A percentile compares a stretch with the other conserved stretches of the same genome.
phyloP scores from a whole-genome alignment of 169 alveolate genomes.

The Babesia microti region DNA sequence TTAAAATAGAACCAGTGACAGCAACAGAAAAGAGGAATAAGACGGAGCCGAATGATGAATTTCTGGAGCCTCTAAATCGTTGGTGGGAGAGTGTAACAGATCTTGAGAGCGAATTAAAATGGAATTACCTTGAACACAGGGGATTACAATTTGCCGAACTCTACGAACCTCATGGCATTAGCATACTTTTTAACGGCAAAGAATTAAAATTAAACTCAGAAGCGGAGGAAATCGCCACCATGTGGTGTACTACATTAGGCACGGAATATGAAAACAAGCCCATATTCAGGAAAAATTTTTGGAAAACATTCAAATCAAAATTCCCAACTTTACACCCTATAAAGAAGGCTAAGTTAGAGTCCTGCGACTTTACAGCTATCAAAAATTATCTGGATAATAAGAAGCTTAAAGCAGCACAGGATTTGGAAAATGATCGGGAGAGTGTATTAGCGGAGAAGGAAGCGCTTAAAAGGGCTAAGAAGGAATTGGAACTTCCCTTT shows the following conservation, averaged over 20 bases:
- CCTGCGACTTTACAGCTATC: conserved; percentile 81
- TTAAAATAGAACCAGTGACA: neutral
- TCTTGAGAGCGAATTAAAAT: conserved; percentile 52
- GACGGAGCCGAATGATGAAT: conserved; percentile 32
- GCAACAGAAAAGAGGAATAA: neutral
- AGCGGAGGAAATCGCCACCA: conserved; percentile 94
- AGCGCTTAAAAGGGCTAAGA: conserved; percentile 58
- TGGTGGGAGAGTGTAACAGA: conserved; percentile 74
- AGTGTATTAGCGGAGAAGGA: conserved; percentile 62
- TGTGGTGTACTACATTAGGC: conserved; percentile 84
- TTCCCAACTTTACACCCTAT: conserved; percentile 46
- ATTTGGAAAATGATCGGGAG: conserved; percentile 52
- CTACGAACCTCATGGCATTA: conserved; percentile 70
- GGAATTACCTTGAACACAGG: conserved; percentile 80
- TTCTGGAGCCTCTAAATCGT: conserved; percentile 67
- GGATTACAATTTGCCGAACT: conserved; percentile 81
- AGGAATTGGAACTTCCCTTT: conserved; percentile 64
- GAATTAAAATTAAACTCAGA: conserved; percentile 77
- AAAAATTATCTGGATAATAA: conserved; percentile 67
- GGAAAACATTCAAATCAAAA: conserved; percentile 64
- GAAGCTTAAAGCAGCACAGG: conserved; percentile 60
- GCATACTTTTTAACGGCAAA: conserved; percentile 76
- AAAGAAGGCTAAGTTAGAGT: conserved; percentile 47
- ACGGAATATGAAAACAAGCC: conserved; percentile 85
- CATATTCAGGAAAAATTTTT: conserved; percentile 80